Percentiles rank a stretch among this genome's conserved stretches.
Evolutionary conservation across 768 basidiomycete species (phyloP).

Genomic region (Boletus speciosus): DNA sequence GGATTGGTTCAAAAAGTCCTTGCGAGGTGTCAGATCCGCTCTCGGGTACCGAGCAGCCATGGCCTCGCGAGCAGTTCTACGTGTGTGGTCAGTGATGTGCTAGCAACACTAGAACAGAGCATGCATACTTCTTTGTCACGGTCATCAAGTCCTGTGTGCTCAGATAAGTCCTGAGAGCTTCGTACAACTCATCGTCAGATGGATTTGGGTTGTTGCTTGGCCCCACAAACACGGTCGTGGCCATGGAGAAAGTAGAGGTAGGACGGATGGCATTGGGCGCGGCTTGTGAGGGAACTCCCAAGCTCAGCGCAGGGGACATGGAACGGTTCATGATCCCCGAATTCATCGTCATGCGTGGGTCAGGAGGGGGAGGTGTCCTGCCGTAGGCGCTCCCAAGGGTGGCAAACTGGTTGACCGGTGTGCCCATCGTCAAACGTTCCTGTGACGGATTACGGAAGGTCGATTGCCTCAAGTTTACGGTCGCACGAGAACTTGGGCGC

Average conservation of each 20-base stretch:
- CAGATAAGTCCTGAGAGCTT: slow-evolving; percentile 52
- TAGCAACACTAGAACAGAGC: not conserved
- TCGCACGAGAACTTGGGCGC: slow-evolving; percentile 32
- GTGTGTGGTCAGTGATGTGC: not conserved
- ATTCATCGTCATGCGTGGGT: slow-evolving; percentile 47
- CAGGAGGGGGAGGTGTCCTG: slow-evolving; percentile 39
- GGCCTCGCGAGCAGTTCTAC: slow-evolving; percentile 60
- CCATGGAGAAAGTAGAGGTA: slow-evolving; percentile 59
- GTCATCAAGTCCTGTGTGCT: slow-evolving; percentile 68
- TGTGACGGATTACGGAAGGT: slow-evolving; percentile 32
- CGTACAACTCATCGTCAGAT: slow-evolving; percentile 57
- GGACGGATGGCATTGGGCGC: slow-evolving; percentile 37
- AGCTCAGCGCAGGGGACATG: slow-evolving; percentile 31
- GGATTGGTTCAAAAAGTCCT: slow-evolving; percentile 63
- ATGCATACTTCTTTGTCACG: slow-evolving; percentile 62
- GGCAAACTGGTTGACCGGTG: slow-evolving; percentile 36
- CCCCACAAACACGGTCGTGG: slow-evolving; percentile 50
- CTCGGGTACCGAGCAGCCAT: slow-evolving; percentile 62
- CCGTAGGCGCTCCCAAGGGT: slow-evolving; percentile 38
- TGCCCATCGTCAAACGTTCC: slow-evolving; percentile 36
- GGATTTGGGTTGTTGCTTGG: slow-evolving; percentile 55
- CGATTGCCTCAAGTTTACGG: slow-evolving; percentile 23
- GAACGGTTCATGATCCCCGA: slow-evolving; percentile 39
- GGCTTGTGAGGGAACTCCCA: slow-evolving; percentile 30
- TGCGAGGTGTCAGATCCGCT: slow-evolving; percentile 54